phyloP scores from a whole-genome alignment of 768 basidiomycete genomes.

The Leucocoprinus sp. region DNA sequence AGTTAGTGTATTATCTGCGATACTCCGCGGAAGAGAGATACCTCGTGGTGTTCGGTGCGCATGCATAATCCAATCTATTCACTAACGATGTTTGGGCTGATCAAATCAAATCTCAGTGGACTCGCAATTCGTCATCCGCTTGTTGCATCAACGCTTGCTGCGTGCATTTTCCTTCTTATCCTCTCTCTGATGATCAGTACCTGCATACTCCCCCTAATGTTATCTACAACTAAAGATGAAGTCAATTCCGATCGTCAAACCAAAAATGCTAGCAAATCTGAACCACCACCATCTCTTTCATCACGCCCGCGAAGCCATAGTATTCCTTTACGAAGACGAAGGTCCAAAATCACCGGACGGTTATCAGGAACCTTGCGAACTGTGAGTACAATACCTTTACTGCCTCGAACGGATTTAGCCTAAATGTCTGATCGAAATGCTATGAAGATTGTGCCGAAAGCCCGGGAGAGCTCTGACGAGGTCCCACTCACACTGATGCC shows the following conservation, averaged over 20 bases:
- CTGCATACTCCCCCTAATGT: slow-evolving; percentile 39
- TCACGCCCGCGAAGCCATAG: slow-evolving; percentile 1
- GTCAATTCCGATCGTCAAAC: background rate
- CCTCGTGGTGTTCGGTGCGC: slow-evolving; percentile 65
- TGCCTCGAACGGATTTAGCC: background rate
- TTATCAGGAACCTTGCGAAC: slow-evolving; percentile 1
- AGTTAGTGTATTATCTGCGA: slow-evolving; percentile 56
- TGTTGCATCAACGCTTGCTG: slow-evolving; percentile 38
- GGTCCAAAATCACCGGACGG: background rate
- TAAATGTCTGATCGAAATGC: background rate
- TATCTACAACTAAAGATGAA: slow-evolving; percentile 8
- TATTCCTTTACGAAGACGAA: slow-evolving; percentile 2
- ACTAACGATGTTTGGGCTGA: background rate
- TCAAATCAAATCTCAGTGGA: slow-evolving; percentile 35
- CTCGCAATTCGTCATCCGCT: slow-evolving; percentile 65
- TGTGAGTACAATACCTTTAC: slow-evolving; percentile 3
- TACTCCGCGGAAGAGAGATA: slow-evolving; percentile 50
- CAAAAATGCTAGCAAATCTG: background rate
- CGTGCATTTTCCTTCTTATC: slow-evolving; percentile 38
- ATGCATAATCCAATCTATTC: too few relatives aligned
- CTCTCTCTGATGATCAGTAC: slow-evolving; percentile 36
- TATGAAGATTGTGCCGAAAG: background rate
- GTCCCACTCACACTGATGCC: background rate
- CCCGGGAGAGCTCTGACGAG: background rate
- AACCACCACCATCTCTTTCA: background rate